These are phyloP conservation scores for Bretschneidera sinensis DNA, from an alignment of 345 rosid genomes.

Conservation along the genomic window DNA sequence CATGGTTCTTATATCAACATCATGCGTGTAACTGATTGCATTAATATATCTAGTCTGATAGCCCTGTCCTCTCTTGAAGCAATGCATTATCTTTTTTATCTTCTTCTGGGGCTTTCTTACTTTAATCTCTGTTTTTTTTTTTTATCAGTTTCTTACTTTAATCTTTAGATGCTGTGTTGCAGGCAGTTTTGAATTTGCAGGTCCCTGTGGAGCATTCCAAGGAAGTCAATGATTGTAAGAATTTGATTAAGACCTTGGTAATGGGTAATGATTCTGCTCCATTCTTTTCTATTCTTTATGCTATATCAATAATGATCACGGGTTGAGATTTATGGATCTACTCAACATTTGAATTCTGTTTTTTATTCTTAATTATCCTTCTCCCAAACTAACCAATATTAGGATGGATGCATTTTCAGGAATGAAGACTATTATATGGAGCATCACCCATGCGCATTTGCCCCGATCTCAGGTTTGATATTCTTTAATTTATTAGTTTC, in stretches of 20 bases:
- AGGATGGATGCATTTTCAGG: conserved; percentile 42
- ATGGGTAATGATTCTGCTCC: conserved; percentile 64
- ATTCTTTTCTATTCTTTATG: conserved; percentile 5
- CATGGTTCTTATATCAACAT: too few relatives aligned
- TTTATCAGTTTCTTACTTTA: neutral
- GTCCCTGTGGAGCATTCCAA: conserved; percentile 94
- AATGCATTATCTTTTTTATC: too few relatives aligned
- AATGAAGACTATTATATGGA: conserved; percentile 98
- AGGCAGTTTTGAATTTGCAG: conserved; percentile 97
- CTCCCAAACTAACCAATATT: conserved; percentile 3
- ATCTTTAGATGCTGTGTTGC: conserved; percentile 34
- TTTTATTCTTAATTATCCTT: conserved; percentile 8
- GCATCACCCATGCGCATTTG: conserved; percentile 95
- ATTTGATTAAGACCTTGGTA: conserved; percentile 94
- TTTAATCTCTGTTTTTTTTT: too few relatives aligned
- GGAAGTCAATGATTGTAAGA: conserved; percentile 96
- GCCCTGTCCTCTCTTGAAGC: too few relatives aligned
- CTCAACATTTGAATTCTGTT: neutral
- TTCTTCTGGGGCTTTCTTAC: too few relatives aligned
- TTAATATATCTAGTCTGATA: too few relatives aligned
- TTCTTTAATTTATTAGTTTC: conserved; percentile 1
- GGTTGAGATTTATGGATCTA: conserved; percentile 5
- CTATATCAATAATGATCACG: neutral
- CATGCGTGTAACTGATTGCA: too few relatives aligned
- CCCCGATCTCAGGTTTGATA: conserved; percentile 83